These are phyloP conservation scores for Leccinum ochraceum DNA, from an alignment of 768 basidiomycete genomes.

Conservation along the genomic window DNA sequence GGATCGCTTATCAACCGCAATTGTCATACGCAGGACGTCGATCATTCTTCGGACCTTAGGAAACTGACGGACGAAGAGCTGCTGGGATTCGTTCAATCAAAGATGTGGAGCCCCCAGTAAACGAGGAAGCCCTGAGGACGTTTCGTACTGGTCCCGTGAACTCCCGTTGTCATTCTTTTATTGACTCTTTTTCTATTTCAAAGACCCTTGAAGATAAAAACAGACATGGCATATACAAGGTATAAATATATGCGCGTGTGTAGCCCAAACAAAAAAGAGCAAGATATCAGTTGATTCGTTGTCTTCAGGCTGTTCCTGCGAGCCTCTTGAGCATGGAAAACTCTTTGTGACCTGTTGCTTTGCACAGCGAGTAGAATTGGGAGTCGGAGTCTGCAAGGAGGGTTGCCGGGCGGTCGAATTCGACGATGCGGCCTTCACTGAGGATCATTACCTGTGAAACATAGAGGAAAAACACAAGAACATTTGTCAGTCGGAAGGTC, in stretches of 20 bases:
- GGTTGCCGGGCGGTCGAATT: slow-evolving; percentile 66
- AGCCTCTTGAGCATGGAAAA: slow-evolving; percentile 68
- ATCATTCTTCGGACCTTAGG: slow-evolving; percentile 54
- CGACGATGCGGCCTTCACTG: slow-evolving; percentile 75
- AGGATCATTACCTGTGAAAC: slow-evolving; percentile 65
- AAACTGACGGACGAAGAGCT: slow-evolving; percentile 57
- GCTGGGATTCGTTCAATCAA: slow-evolving; percentile 50
- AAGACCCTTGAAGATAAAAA: not conserved
- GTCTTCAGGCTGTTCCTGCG: slow-evolving; percentile 42
- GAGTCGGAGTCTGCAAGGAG: slow-evolving; percentile 59
- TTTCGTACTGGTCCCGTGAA: not conserved
- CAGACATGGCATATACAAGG: slow-evolving; percentile 11
- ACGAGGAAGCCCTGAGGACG: not conserved
- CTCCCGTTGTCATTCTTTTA: not conserved
- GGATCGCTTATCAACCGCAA: not conserved
- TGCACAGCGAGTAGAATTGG: slow-evolving; percentile 67
- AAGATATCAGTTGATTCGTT: not conserved
- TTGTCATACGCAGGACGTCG: slow-evolving; percentile 47
- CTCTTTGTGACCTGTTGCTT: slow-evolving; percentile 72
- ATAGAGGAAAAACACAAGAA: not conserved
- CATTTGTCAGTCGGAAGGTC: slow-evolving; percentile 6
- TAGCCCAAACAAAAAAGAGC: not conserved
- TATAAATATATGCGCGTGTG: not conserved
- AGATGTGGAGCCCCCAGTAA: slow-evolving; percentile 71
- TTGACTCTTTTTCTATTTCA: not conserved